phyloP scores from a whole-genome alignment of 129 eudicot genomes.

The Centaurea solstitialis region DNA sequence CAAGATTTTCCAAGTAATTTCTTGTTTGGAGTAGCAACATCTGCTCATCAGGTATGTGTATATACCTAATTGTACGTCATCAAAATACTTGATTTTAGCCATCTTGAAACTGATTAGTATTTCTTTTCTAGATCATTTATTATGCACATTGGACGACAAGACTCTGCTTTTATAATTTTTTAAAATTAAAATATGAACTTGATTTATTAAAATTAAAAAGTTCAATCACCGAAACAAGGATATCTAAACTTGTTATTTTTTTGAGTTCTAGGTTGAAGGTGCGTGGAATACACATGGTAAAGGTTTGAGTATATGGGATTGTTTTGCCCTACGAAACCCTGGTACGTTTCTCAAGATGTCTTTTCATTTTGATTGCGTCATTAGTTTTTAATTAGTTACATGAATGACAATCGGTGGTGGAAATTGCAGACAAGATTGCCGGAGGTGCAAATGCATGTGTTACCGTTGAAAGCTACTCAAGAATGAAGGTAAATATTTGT shows the following conservation, averaged over 20 bases:
- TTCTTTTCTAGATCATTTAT: background rate
- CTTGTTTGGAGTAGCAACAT: background rate
- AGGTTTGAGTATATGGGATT: background rate
- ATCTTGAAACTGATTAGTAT: background rate
- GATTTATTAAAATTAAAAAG: no score
- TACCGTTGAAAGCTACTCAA: background rate
- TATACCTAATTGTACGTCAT: background rate
- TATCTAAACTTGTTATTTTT: background rate
- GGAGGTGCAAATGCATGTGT: background rate
- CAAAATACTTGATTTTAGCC: background rate
- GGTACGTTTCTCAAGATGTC: background rate
- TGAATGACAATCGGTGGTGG: background rate
- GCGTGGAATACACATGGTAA: background rate
- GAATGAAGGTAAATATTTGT: background rate
- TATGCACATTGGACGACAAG: background rate
- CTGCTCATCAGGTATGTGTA: background rate
- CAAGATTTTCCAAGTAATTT: background rate
- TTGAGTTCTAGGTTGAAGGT: background rate
- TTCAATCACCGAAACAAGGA: background rate
- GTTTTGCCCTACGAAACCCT: background rate
- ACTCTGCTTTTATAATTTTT: background rate
- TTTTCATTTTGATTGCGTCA: background rate
- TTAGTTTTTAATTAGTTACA: background rate
- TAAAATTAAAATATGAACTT: no score
- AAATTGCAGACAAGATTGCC: background rate